Evolutionary conservation across 2,329 filamentous ascomycete genomes (phyloP), one percentile per base, ranked within the genome.

Genomic region (Achaetomium macrosporum): DNA sequence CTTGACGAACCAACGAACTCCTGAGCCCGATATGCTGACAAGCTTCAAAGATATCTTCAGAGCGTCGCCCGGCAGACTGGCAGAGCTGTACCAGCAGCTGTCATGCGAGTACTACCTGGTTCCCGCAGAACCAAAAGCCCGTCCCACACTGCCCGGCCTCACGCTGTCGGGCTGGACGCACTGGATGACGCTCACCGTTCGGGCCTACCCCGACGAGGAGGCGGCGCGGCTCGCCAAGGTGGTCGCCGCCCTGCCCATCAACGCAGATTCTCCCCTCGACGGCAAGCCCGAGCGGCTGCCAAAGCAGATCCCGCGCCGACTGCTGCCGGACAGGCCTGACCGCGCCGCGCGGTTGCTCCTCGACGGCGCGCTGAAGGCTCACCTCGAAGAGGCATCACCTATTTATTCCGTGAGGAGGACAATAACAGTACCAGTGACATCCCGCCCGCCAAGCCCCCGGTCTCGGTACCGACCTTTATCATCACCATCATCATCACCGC

Each of bases 151-250:
- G 25, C 85, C 86, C 0, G 81, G 78, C 1, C 69, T 90, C 20
- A 89, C 86, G 0, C 79, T 82, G 0, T 66, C 73, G n/a, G 86
- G 86, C 2, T 89, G 88, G 63, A 76, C 79, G 47, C 74, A 75
- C 49, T 95, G 88, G 84, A 83, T 87, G 72, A 84, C 81, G 1
- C 74, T 81, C 37, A 79, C 88, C 66, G 85, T 92, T 36, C 79
- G 83, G 58, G 87, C 88, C 1, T 83, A 90, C 58, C 90, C 90
- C 0, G 83, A 90, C 39, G 76, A 81, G 43, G 90, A 95, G 67
- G 85, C 83, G 53, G 76, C 79, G 40, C 81, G 90, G 10, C 73
- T 96, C 5, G 75, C 82, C 41, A 82, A 79, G 53, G 81, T 89
- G 19, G 79, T 91, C 3, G 68, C 82, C 3, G 78, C 84, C 42